Evolutionary conservation across 305 asterid species (phyloP).

Genomic region (Fraxinus xanthoxyloides): DNA sequence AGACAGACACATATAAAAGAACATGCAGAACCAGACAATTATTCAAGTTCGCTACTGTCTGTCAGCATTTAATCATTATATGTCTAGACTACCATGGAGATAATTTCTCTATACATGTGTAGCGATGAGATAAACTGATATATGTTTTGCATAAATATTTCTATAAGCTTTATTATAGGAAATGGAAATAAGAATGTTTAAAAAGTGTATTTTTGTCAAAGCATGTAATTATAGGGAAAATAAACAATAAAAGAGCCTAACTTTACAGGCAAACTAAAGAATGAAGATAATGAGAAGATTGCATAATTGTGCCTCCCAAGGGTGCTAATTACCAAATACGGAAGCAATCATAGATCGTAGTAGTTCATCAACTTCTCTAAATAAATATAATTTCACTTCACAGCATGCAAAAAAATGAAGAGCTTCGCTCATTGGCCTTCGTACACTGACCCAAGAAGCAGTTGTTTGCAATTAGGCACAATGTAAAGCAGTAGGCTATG

Average conservation of each 20-base stretch:
- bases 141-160: background rate
- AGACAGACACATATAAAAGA: conserved; percentile 5
- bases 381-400: background rate
- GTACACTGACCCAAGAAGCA: background rate
- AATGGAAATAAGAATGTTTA: background rate
- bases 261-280: background rate
- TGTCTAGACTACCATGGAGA: background rate
- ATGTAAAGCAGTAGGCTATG: background rate
- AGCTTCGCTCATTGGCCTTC: background rate
- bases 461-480: background rate
- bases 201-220: background rate
- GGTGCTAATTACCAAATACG: background rate
- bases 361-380: background rate
- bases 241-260: background rate
- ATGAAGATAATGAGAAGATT: background rate
- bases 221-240: background rate
- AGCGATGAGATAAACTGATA: background rate
- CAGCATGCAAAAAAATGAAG: background rate
- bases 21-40: conserved; percentile 13
- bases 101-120: background rate
- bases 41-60: background rate
- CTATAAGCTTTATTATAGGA: background rate
- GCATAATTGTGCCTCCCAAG: background rate
- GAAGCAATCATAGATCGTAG: background rate
- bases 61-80: conserved; percentile 1